phyloP scores from a whole-genome alignment of 2,329 filamentous ascomycete species.

The Emmonsiellopsis sp. region DNA sequence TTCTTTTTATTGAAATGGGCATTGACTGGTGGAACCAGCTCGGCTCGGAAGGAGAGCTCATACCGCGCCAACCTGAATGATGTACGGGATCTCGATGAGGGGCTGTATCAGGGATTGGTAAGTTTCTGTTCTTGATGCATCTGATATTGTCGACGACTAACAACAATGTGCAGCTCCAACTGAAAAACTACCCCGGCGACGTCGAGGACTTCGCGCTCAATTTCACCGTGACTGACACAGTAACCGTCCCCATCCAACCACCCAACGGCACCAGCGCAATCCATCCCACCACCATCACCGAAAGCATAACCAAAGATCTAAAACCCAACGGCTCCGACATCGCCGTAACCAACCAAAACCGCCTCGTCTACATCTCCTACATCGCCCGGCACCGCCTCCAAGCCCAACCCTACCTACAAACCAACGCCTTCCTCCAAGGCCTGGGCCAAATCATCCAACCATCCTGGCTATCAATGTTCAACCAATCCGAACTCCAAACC shows the following conservation, averaged over 20 bases:
- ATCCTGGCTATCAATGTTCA: slow-evolving; percentile 96
- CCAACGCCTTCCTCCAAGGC: slow-evolving; percentile 76
- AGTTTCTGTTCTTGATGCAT: slow-evolving; percentile 17
- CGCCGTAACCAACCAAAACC: slow-evolving; percentile 81
- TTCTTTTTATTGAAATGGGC: slow-evolving; percentile 98
- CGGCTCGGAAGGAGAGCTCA: slow-evolving; percentile 56
- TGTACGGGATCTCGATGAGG: slow-evolving; percentile 81
- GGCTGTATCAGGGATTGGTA: slow-evolving; percentile 76
- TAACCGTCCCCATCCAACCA: slow-evolving; percentile 36
- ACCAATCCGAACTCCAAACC: slow-evolving; percentile 87
- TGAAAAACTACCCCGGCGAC: slow-evolving; percentile 80
- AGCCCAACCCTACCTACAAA: slow-evolving; percentile 70
- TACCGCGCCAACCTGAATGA: slow-evolving; percentile 95
- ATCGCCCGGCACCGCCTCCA: slow-evolving; percentile 81
- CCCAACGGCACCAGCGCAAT: slow-evolving; percentile 31
- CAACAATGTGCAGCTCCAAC: slow-evolving; percentile 36
- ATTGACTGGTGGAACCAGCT: slow-evolving; percentile 56
- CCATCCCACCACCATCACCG: slow-evolving; percentile 28
- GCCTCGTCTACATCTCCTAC: slow-evolving; percentile 87
- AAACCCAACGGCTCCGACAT: slow-evolving; percentile 67
- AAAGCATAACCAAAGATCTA: slow-evolving; percentile 57
- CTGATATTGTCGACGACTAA: slow-evolving; percentile 6
- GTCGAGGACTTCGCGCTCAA: slow-evolving; percentile 74
- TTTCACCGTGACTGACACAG: slow-evolving; percentile 75
- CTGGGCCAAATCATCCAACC: slow-evolving; percentile 83